Evolutionary conservation across 345 rosid species (phyloP).

Genomic region (Stellera chamaejasme): DNA sequence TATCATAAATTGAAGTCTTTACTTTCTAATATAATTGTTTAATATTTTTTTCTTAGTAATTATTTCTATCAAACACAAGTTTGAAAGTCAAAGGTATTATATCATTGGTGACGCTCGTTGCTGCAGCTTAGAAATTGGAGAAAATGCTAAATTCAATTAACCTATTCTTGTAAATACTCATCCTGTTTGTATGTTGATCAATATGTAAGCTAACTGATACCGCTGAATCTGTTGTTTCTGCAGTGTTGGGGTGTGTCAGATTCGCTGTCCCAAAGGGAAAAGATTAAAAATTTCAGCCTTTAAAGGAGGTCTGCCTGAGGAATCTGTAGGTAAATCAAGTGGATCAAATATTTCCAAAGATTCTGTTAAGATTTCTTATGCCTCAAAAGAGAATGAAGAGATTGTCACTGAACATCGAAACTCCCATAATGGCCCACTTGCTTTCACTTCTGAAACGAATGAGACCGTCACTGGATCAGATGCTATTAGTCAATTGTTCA

Average conservation of each 20-base stretch:
- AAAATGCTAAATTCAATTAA: no score
- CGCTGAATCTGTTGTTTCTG: slow-evolving; percentile 17
- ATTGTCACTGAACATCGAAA: slow-evolving; percentile 43
- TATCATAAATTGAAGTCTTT: no score
- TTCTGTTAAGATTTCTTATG: slow-evolving; percentile 61
- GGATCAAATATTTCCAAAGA: slow-evolving; percentile 46
- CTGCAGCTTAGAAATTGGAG: no score
- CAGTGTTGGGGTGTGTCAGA: slow-evolving; percentile 56
- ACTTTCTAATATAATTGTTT: no score
- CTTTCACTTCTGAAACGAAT: slow-evolving; percentile 53
- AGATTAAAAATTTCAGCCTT: slow-evolving; percentile 62
- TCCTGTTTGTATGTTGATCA: no score
- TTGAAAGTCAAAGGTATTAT: no score
- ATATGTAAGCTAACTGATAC: no score
- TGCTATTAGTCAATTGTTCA: slow-evolving; percentile 68
- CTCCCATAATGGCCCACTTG: slow-evolving; percentile 47
- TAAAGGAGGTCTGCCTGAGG: slow-evolving; percentile 61
- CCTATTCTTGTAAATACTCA: no score
- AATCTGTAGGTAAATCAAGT: slow-evolving; percentile 39
- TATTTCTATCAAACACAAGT: no score
- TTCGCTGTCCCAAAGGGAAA: slow-evolving; percentile 39
- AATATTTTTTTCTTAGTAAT: no score
- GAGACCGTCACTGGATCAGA: slow-evolving; percentile 50
- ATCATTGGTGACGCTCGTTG: no score
- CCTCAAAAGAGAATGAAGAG: slow-evolving; percentile 54